Evolutionary conservation across 2,329 filamentous ascomycete species (phyloP).

Genomic region (Cercospora sp.): DNA sequence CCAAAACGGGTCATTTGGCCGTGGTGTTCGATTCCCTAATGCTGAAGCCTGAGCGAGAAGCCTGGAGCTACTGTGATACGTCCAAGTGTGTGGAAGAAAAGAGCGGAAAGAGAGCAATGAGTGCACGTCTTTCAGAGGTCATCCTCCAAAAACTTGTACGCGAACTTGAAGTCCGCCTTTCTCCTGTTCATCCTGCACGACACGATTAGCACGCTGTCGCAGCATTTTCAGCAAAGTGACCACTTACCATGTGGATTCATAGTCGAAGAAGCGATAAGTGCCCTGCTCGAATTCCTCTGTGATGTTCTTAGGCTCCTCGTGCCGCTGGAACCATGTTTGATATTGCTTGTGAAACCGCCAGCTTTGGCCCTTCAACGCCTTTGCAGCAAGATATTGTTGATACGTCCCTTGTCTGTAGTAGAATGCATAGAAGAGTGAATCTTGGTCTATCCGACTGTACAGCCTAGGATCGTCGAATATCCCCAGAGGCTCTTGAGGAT

Average conservation of each 20-base stretch:
- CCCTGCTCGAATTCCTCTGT: constrained; percentile 99
- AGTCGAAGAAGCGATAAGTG: constrained; percentile 98
- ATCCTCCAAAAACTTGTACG: constrained; percentile 96
- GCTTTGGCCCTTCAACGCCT: constrained; percentile 96
- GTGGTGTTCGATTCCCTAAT: constrained; percentile 16
- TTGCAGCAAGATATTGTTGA: constrained; percentile 92
- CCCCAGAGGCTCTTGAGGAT: constrained; percentile 86
- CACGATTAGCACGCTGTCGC: constrained; percentile 19
- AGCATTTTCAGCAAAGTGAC: constrained; percentile 8
- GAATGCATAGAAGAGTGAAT: constrained; percentile 97
- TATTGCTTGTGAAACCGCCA: constrained; percentile 99
- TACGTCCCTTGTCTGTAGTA: constrained; percentile 98
- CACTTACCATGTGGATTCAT: constrained; percentile 94
- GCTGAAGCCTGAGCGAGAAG: constrained; percentile 18
- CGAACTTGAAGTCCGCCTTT: constrained; percentile 97
- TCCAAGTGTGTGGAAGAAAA: constrained; percentile 50
- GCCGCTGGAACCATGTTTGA: constrained; percentile 98
- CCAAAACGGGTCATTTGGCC: constrained; percentile 8
- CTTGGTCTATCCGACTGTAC: constrained; percentile 87
- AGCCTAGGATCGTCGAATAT: constrained; percentile 90
- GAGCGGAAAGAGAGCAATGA: constrained; percentile 3
- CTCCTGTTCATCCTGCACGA: constrained; percentile 90
- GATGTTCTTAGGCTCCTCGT: constrained; percentile 97
- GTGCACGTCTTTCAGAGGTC: constrained; percentile 40
- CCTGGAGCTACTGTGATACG: constrained; percentile 27